Base-by-base conservation (phyloP, 1,284 basidiomycete species). In the Fistulinella staudtii region DNA sequence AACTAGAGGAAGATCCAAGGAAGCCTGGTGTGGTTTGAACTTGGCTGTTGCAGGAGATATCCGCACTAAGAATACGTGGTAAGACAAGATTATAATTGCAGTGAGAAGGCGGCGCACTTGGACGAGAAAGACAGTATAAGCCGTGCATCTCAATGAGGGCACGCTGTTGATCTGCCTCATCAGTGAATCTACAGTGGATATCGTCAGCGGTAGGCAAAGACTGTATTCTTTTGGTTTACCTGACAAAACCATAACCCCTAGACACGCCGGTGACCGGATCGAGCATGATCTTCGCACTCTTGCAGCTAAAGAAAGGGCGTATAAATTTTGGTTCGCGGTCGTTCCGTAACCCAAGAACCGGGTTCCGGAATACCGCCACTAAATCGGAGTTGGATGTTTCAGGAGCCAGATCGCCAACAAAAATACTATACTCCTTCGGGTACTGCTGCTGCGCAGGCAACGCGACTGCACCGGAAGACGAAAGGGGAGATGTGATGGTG, bases 241-340 rank as follows among this genome's bases (percentile, higher is more conserved):
- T 77, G 25, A 93, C 89, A 58, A 93, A 93, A 21, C 90, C 90
- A 64, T 93, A 93, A 6, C 91, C 89, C 53, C 89, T 76, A 31
- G 88, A 91, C n/a, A 91, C 79, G 18, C 90, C 90, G 8, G 89
- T 91, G 29, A 85, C 79, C 8, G 89, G 88, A 64, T 93, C 91
- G 36, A 89, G 70, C 89, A 93, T 93, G 53, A 93, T 93, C 69
- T 93, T 93, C 24, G 91, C 91, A 61, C 89, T 93, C 70, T 90
- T 91, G 66, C 89, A 92, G 60, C 88, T 92, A 34, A 82, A 66
- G 69, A 93, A 93, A 2, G 89, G 87, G 10, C 82, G 76, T 45
- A 93, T 89, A 53, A 90, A 88, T 61, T 87, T 87, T 22, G 87
- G 85, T 62, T 86, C 85, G 49, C 86, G 76, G 61, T 85, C 84